Evolutionary conservation across 2,329 filamentous ascomycete genomes (phyloP).

Genomic region (Tolypocladium nubicola): DNA sequence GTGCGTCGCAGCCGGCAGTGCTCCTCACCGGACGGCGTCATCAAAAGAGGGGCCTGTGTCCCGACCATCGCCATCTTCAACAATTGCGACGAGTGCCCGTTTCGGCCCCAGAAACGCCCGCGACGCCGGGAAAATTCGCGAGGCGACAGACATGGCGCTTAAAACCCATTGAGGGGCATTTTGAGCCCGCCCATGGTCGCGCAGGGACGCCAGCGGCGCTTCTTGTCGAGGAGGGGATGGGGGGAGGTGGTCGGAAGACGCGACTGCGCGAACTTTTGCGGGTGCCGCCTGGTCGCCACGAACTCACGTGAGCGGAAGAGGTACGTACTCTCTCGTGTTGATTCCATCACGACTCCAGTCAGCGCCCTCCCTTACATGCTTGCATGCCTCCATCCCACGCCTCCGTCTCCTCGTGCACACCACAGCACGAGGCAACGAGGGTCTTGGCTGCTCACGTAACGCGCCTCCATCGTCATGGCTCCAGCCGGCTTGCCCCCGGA

Average conservation of each 20-base stretch:
- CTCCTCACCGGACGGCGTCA: slow-evolving; percentile 8
- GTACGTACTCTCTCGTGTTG: neutral
- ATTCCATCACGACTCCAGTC: neutral
- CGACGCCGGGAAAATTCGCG: slow-evolving; percentile 13
- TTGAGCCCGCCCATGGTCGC: slow-evolving; percentile 16
- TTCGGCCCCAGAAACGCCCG: slow-evolving; percentile 9
- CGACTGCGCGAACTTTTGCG: slow-evolving; percentile 30
- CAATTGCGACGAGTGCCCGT: slow-evolving; percentile 5
- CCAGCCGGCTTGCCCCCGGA: neutral
- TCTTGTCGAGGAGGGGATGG: slow-evolving; percentile 23
- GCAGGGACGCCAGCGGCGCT: slow-evolving; percentile 4
- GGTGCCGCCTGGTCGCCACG: slow-evolving; percentile 29
- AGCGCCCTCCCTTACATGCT: no score
- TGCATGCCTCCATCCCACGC: neutral
- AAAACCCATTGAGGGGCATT: slow-evolving; percentile 5
- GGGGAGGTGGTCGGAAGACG: slow-evolving; percentile 31
- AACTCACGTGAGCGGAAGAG: slow-evolving; percentile 28
- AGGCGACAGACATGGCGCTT: neutral
- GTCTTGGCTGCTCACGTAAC: neutral
- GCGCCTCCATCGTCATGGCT: neutral
- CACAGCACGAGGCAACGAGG: neutral
- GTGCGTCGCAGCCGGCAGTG: neutral
- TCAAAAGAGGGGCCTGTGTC: slow-evolving; percentile 11
- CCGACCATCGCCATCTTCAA: slow-evolving; percentile 6
- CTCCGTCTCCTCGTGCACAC: neutral